Evolutionary conservation across 208 protist genomes (phyloP).

Genomic region (Leishmania amazonensis): DNA sequence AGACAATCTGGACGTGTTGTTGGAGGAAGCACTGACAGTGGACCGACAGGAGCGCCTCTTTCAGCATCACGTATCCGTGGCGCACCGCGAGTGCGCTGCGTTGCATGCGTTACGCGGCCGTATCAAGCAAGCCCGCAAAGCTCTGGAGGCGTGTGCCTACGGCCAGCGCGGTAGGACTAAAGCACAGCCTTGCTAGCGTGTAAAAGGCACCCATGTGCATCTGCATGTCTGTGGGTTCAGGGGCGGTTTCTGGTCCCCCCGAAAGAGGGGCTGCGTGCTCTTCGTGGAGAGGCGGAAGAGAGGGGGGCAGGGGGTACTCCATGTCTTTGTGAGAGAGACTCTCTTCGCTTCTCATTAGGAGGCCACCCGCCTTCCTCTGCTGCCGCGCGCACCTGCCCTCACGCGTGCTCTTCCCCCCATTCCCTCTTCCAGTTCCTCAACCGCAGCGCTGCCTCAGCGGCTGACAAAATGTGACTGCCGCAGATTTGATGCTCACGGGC

Average conservation of each 20-base stretch:
- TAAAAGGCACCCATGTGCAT: background rate
- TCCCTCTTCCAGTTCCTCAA: background rate
- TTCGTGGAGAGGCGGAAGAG: background rate
- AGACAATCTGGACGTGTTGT: constrained; percentile 44
- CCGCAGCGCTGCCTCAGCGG: background rate
- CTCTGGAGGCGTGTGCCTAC: constrained; percentile 2
- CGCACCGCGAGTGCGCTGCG: constrained; percentile 51
- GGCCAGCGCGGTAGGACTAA: background rate
- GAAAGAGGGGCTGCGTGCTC: background rate
- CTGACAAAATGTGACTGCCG: background rate
- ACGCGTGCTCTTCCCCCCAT: background rate
- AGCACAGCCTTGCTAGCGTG: background rate
- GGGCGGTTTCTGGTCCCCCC: background rate
- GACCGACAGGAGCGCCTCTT: constrained; percentile 41
- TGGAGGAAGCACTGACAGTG: constrained; percentile 59
- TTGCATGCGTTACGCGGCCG: constrained; percentile 39
- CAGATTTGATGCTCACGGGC: background rate
- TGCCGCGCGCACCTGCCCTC: background rate
- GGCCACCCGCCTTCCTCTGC: background rate
- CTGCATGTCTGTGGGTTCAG: background rate
- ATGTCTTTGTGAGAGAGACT: background rate
- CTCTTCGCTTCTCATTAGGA: background rate
- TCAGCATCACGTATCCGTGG: constrained; percentile 40
- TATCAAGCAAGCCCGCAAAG: constrained; percentile 25
- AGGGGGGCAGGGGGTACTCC: background rate